Conservation (phyloP, 2,329 filamentous ascomycete genomes). For the Mollisia scopiformis region DNA sequence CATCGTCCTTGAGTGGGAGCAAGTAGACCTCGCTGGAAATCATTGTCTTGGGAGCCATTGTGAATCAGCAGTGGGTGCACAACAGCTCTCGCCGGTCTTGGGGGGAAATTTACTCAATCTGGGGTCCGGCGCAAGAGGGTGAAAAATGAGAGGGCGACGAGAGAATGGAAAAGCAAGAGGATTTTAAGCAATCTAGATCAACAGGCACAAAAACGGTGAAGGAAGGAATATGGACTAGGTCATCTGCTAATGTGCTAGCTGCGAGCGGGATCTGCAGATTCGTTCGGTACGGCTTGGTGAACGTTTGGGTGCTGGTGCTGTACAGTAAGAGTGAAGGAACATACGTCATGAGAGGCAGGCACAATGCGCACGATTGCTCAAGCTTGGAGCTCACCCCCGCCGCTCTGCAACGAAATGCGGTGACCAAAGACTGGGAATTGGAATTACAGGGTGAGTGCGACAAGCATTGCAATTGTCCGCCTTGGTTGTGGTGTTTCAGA, state of each 20-base stretch:
- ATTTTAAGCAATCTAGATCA: conserved; percentile 1
- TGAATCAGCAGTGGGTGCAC: not conserved
- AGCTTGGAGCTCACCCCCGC: not conserved
- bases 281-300: not conserved
- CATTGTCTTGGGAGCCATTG: conserved; percentile 63
- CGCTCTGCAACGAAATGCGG: not conserved
- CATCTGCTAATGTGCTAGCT: not conserved
- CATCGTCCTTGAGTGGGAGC: conserved; percentile 88
- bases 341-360: not conserved
- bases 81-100: not conserved
- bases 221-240: not conserved
- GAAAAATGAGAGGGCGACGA: not conserved
- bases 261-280: not conserved
- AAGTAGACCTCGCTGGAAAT: conserved; percentile 78
- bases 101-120: not conserved
- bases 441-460: not conserved
- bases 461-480: too few relatives aligned
- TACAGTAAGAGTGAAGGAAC: too few relatives aligned
- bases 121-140: not conserved
- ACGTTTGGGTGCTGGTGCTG: too few relatives aligned
- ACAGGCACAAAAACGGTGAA: conserved; percentile 3
- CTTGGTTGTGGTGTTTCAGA: too few relatives aligned
- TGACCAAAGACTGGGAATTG: not conserved
- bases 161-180: not conserved
- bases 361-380: not conserved